Base-by-base conservation (phyloP, 2,329 filamentous ascomycete genomes). In the Xylaria sp. region DNA sequence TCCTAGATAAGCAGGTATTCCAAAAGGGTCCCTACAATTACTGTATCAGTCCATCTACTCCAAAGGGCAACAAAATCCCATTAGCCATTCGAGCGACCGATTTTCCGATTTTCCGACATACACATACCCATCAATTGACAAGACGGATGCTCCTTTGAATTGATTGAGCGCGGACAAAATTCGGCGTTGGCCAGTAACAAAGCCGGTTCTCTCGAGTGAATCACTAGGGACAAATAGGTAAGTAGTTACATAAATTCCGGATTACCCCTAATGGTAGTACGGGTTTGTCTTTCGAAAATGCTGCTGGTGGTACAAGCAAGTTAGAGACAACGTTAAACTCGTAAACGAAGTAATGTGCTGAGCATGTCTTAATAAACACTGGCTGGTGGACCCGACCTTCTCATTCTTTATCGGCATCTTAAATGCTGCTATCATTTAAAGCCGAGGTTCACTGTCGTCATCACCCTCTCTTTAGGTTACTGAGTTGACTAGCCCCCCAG, bases 401-500 rank as follows among this genome's bases (percentile, higher is more conserved):
- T 31, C 36, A 66, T 65, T 61, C n/a, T 51, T 63, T 39, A 22
- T 50, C 55, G 33, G 29, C 38, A 49, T 55, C 33, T 31, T 25
- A 50, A 39, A 33, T 50, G 15, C 20, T 29, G 3, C 25, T 39
- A 42, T 60, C 15, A 11, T 59, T n/a, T 25, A 5, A 53, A 50
- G 65, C 65, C 68, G 65, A 68, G 68, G 65, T 51, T 53, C 55
- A 47, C 44, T 51, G n/a, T 57, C 51, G 36, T 62, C 58, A 51
- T 51, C 31, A 13, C 51, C 25, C 20, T 45, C 22, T 29, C 11
- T 20, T 20, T n/a, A n/a, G 31, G 22, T 44, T 50, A 47, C 25
- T 54, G 45, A 13, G 10, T 15, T 38, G 22, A 29, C 49, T 38
- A 49, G 11, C 10, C 20, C 55, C 17, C 38, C 57, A 57, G 47